phyloP scores from a whole-genome alignment of 2,329 filamentous ascomycete genomes.

The Fusarium goolgardi region DNA sequence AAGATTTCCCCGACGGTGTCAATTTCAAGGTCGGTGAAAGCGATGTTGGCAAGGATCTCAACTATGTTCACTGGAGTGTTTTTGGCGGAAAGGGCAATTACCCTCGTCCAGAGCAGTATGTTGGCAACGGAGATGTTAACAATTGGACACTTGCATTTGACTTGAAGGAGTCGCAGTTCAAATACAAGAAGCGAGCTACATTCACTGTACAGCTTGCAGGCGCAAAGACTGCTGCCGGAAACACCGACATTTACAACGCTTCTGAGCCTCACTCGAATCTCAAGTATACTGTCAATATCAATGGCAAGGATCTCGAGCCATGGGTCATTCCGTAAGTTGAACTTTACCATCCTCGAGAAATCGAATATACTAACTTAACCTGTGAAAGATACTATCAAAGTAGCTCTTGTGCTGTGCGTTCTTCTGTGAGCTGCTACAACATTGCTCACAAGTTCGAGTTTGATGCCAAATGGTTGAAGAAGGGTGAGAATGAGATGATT shows the following conservation, averaged over 20 bases:
- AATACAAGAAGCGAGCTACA: constrained; percentile 59
- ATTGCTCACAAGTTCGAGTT: constrained; percentile 70
- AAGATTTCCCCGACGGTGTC: constrained; percentile 69
- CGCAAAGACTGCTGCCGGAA: constrained; percentile 70
- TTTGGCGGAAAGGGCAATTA: constrained; percentile 67
- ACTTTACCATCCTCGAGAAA: too few relatives aligned
- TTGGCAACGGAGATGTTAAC: constrained; percentile 60
- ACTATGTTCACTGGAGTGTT: constrained; percentile 74
- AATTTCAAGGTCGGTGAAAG: constrained; percentile 67
- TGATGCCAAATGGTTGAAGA: constrained; percentile 59
- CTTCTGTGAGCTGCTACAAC: constrained; percentile 71
- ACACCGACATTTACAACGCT: constrained; percentile 67
- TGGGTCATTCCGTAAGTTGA: constrained; percentile 66
- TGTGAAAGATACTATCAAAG: constrained; percentile 41
- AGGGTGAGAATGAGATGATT: constrained; percentile 66
- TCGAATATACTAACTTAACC: background rate
- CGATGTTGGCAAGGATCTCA: constrained; percentile 62
- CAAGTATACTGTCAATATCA: constrained; percentile 58
- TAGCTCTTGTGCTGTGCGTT: constrained; percentile 69
- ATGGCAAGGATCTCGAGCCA: constrained; percentile 58
- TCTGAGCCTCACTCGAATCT: constrained; percentile 65
- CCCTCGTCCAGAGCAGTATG: constrained; percentile 56
- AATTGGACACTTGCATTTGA: constrained; percentile 71
- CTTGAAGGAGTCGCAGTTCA: constrained; percentile 56
- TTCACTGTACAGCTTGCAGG: constrained; percentile 73